phyloP scores from a whole-genome alignment of 140 eudicot genomes.

The Flaveria floridana region DNA sequence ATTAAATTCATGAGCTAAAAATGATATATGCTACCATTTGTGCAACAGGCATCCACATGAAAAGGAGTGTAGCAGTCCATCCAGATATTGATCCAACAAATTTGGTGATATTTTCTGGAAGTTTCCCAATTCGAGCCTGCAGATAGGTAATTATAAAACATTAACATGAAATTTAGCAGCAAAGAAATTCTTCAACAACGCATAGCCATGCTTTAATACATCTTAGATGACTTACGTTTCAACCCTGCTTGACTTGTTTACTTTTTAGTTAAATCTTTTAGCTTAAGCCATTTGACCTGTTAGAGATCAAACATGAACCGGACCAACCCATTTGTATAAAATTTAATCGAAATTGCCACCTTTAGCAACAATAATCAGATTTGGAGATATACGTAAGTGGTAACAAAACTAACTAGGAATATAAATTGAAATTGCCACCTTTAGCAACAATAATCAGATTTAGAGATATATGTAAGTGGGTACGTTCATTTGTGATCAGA shows the following conservation, averaged over 20 bases:
- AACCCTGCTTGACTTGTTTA: not conserved
- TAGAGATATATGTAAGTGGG: not conserved
- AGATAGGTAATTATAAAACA: constrained; percentile 18
- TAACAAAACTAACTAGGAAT: too few relatives aligned
- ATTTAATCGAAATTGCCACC: not conserved
- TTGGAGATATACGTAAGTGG: not conserved
- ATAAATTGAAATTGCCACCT: not conserved
- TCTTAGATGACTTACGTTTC: not conserved
- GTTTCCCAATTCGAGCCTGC: constrained; percentile 88
- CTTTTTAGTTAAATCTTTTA: not conserved
- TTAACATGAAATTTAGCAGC: not conserved
- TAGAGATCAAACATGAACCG: not conserved
- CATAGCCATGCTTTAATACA: not conserved
- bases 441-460: not conserved
- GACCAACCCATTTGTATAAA: not conserved
- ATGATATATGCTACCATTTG: constrained; percentile 60
- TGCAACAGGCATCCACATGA: constrained; percentile 99
- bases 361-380: not conserved
- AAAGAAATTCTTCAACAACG: not conserved
- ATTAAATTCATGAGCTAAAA: not conserved
- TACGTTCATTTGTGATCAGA: too few relatives aligned
- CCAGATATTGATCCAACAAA: constrained; percentile 79
- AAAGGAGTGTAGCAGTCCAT: constrained; percentile 99
- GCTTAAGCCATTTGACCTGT: constrained; percentile 1
- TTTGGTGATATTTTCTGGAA: constrained; percentile 54